Conservation (phyloP, 371 early-diverging fungal genomes). For the Mortierella sp. region DNA sequence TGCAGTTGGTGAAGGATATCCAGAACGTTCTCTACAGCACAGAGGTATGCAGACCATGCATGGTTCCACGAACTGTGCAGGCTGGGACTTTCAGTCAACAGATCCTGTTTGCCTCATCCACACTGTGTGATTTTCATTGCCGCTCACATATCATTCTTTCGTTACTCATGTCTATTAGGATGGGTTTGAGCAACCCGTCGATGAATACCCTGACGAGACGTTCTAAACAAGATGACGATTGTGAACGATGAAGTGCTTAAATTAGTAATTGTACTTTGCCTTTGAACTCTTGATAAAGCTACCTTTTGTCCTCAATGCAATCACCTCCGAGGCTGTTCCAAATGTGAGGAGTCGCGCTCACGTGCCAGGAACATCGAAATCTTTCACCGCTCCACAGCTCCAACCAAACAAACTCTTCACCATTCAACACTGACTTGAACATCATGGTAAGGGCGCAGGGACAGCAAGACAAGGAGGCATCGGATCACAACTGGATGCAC, state of each 20-base stretch:
- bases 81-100: too few species aligned
- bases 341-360: too few species aligned
- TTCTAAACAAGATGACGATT: constrained; percentile 24
- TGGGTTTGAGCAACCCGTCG: constrained; percentile 45
- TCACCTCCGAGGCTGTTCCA: too few species aligned
- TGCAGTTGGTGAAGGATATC: constrained; percentile 75
- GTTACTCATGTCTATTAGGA: constrained; percentile 17
- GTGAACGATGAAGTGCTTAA: background rate
- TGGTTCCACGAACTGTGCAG: background rate
- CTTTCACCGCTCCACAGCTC: too few species aligned
- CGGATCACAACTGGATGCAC: background rate
- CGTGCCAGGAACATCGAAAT: too few species aligned
- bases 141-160: background rate
- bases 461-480: background rate
- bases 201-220: constrained; percentile 53
- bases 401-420: constrained; percentile 21
- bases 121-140: too few species aligned
- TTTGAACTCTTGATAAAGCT: background rate
- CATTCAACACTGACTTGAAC: constrained; percentile 4
- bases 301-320: too few species aligned
- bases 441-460: constrained; percentile 28
- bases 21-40: constrained; percentile 89
- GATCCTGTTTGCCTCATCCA: too few species aligned
- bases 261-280: background rate
- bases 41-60: constrained; percentile 64